Base-by-base conservation (phyloP, 2,329 filamentous ascomycete genomes). In the Botrytis paeoniae region DNA sequence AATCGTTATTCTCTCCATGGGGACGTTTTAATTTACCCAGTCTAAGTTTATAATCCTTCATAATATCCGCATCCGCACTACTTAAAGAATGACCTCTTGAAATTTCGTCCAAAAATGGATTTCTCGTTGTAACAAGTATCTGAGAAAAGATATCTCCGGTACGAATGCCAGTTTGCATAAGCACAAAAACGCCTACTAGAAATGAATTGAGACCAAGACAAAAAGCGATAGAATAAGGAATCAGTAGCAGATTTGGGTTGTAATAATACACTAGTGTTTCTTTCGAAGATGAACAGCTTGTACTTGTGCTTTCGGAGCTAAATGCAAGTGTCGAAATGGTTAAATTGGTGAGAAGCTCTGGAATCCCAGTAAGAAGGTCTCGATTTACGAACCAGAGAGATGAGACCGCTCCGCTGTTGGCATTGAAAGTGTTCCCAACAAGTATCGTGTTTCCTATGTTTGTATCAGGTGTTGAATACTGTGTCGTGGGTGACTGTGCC, bases 41-140 rank as follows among this genome's bases (percentile, higher is more conserved):
- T 32, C n/a, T 64, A 32, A 64, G 62, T n/a, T 64, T 64, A 45
- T 45, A 25, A 45, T 64, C 20, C 39, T 64, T 64, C 39, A 64
- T 35, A 12, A 22, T 2, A 35, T 45, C 45, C 29, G 45, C 32
- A 18, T 66, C 32, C 3, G 63, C 63, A 12, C 62, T 66, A 39
- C 32, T 37, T 9, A 66, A 32, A 39, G 43, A 51, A 66, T 66
- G 32, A 4, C 32, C 43, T 51, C 20, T 39, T 51, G 45, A 25
- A 14, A 66, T 66, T 20, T 51, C 63, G 35, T 66, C 63, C 32
- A 66, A 45, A 8, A 54, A 51, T 9, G 32, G 32, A 22, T 51
- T 66, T 14, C 63, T 66, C 7, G 63, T 51, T 25, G 43, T 37
- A 37, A 51, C 63, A 5, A 48, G n/a, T 66, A 66, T 66, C n/a